phyloP scores from a whole-genome alignment of 2,329 filamentous ascomycete species.

The Lomentospora prolificans region DNA sequence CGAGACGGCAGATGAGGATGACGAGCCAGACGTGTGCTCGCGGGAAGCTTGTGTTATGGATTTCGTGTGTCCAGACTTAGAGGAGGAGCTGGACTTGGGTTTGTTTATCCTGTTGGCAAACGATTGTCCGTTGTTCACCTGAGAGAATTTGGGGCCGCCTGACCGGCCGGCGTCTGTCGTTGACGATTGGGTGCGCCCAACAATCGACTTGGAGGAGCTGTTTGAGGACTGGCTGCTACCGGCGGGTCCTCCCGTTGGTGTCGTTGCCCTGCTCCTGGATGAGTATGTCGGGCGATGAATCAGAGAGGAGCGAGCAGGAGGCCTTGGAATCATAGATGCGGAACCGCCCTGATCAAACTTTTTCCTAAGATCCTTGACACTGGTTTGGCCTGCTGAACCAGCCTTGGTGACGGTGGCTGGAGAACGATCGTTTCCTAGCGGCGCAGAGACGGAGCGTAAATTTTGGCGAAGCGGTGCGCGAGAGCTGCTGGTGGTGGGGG shows the following conservation, averaged over 20 bases:
- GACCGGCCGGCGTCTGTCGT: neutral
- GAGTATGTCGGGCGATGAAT: slow-evolving; percentile 7
- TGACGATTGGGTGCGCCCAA: neutral
- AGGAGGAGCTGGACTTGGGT: slow-evolving; percentile 18
- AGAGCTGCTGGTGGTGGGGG: slow-evolving; percentile 26
- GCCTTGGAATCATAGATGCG: slow-evolving; percentile 10
- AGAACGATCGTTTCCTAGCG: slow-evolving; percentile 34
- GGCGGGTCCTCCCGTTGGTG: neutral
- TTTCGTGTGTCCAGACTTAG: slow-evolving; percentile 27
- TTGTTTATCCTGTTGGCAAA: slow-evolving; percentile 51
- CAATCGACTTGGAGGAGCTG: neutral
- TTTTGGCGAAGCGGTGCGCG: slow-evolving; percentile 31
- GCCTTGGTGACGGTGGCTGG: slow-evolving; percentile 20
- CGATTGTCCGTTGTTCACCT: slow-evolving; percentile 40
- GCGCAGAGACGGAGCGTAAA: slow-evolving; percentile 46
- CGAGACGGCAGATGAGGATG: slow-evolving; percentile 13
- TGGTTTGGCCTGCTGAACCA: slow-evolving; percentile 39
- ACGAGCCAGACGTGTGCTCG: slow-evolving; percentile 15
- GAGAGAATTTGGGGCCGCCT: neutral
- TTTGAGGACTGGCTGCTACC: neutral
- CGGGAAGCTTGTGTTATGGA: slow-evolving; percentile 33
- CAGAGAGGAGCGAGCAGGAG: slow-evolving; percentile 4
- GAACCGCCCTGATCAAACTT: slow-evolving; percentile 59
- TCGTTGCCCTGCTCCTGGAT: slow-evolving; percentile 2
- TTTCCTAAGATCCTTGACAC: slow-evolving; percentile 71